phyloP scores from a whole-genome alignment of 352 stramenopile species.

The Globisporangium alternatum region DNA sequence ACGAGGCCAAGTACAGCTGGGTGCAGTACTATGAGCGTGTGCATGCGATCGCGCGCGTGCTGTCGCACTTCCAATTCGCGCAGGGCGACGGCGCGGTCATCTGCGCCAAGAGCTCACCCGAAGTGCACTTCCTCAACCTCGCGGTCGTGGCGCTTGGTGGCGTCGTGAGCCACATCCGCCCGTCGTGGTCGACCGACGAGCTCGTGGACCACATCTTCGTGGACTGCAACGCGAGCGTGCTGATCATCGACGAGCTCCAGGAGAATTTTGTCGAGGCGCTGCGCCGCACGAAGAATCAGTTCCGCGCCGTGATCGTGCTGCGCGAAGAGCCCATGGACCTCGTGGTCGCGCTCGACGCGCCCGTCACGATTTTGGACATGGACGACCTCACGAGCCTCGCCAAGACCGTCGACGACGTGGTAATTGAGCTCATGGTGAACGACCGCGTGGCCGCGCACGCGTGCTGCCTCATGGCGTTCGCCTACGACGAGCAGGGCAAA shows the following conservation, averaged over 20 bases:
- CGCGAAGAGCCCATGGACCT: slow-evolving; percentile 25
- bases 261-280: slow-evolving; percentile 43
- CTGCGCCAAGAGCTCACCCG: slow-evolving; percentile 34
- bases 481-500: slow-evolving; percentile 47
- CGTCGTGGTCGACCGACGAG: slow-evolving; percentile 48
- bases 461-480: slow-evolving; percentile 59
- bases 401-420: slow-evolving; percentile 22
- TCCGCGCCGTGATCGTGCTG: slow-evolving; percentile 54
- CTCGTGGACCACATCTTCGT: slow-evolving; percentile 54
- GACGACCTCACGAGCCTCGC: slow-evolving; percentile 39
- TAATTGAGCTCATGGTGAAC: slow-evolving; percentile 28
- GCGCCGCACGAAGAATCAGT: slow-evolving; percentile 20
- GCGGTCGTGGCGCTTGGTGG: slow-evolving; percentile 53
- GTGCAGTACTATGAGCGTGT: slow-evolving; percentile 30
- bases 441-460: slow-evolving; percentile 34
- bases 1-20: slow-evolving; percentile 29
- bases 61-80: slow-evolving; percentile 54
- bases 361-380: slow-evolving; percentile 44
- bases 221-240: slow-evolving; percentile 41
- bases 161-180: slow-evolving; percentile 53
- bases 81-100: slow-evolving; percentile 60
- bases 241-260: slow-evolving; percentile 58
- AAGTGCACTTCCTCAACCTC: slow-evolving; percentile 60
- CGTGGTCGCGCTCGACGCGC: slow-evolving; percentile 24
- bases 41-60: slow-evolving; percentile 33